Percentiles rank a stretch among this genome's conserved stretches.
These are phyloP conservation scores for Trichosporon ovoides DNA, from an alignment of 1,284 basidiomycete species.

Conservation along the genomic window DNA sequence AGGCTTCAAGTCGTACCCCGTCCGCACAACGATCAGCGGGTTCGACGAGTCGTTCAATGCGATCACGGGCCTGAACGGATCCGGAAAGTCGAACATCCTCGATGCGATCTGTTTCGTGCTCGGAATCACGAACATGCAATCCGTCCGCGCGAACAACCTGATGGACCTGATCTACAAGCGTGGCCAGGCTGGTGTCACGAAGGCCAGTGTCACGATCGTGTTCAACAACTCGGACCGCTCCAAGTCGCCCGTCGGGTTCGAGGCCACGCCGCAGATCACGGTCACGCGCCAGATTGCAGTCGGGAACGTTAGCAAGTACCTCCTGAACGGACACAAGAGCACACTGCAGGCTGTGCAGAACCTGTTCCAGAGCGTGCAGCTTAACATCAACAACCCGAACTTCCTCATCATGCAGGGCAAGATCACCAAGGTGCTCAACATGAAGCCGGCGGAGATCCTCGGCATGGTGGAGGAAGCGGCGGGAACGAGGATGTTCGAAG, in stretches of 20 bases:
- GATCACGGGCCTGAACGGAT: slow-evolving; percentile 88
- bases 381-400: slow-evolving; percentile 99
- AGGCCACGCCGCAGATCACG: slow-evolving; percentile 81
- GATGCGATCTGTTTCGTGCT: slow-evolving; percentile 96
- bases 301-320: slow-evolving; percentile 92
- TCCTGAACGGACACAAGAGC: slow-evolving; percentile 93
- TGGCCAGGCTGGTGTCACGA: slow-evolving; percentile 95
- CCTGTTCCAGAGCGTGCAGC: slow-evolving; percentile 92
- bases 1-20: slow-evolving; percentile 97
- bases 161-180: slow-evolving; percentile 77
- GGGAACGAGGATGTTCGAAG: slow-evolving; percentile 98
- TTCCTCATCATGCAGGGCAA: slow-evolving; percentile 99
- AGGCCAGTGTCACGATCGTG: slow-evolving; percentile 96
- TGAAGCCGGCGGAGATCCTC: slow-evolving; percentile 96
- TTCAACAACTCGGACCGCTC: slow-evolving; percentile 95
- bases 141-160: slow-evolving; percentile 90
- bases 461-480: slow-evolving; percentile 99
- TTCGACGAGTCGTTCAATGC: slow-evolving; percentile 97
- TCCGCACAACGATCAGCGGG: slow-evolving; percentile 77
- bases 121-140: slow-evolving; percentile 90
- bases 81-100: slow-evolving; percentile 93
- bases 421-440: slow-evolving; percentile 94
- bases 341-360: slow-evolving; percentile 83
- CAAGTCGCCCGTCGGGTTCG: slow-evolving; percentile 79
- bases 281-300: slow-evolving; percentile 94